Conservation (phyloP, 2,329 filamentous ascomycete genomes). For the Triangularia setosa region DNA sequence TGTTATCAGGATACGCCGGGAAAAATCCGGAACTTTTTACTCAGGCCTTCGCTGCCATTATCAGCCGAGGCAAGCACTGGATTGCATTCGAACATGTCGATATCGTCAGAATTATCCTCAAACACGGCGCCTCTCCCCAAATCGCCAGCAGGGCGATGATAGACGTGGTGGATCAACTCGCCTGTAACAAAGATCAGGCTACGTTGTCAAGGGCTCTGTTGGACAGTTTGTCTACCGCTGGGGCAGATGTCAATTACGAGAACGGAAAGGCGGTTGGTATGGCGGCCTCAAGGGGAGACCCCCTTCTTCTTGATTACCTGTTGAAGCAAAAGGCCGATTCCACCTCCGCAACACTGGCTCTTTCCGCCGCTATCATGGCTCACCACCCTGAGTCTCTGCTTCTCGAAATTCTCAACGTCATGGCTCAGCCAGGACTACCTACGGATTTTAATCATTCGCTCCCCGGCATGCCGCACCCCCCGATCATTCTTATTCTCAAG, state of each 20-base stretch:
- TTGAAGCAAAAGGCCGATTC: constrained; percentile 19
- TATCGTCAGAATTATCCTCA: constrained; percentile 23
- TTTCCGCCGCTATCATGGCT: constrained; percentile 24
- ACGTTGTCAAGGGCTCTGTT: constrained; percentile 21
- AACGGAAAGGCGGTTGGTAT: constrained; percentile 24
- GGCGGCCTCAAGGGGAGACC: constrained; percentile 23
- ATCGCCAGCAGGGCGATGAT: constrained; percentile 23
- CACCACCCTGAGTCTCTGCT: constrained; percentile 21
- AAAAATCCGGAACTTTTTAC: constrained; percentile 20
- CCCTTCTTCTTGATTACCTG: constrained; percentile 18
- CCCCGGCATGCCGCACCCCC: constrained; percentile 21
- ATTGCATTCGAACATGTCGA: constrained; percentile 27
- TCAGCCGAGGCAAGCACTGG: constrained; percentile 24
- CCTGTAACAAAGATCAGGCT: constrained; percentile 11
- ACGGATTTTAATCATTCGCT: constrained; percentile 22
- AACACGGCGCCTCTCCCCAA: constrained; percentile 21
- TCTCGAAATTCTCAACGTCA: constrained; percentile 18
- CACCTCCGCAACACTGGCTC: constrained; percentile 19
- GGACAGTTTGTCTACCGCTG: constrained; percentile 20
- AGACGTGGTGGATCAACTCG: constrained; percentile 24
- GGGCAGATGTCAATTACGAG: constrained; percentile 25
- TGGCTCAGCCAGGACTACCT: constrained; percentile 10
- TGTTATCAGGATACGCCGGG: constrained; percentile 21
- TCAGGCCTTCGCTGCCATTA: constrained; percentile 20
- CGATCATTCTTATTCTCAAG: constrained; percentile 24